Conservation (phyloP, 2,329 filamentous ascomycete genomes). For the Colletotrichum musae region DNA sequence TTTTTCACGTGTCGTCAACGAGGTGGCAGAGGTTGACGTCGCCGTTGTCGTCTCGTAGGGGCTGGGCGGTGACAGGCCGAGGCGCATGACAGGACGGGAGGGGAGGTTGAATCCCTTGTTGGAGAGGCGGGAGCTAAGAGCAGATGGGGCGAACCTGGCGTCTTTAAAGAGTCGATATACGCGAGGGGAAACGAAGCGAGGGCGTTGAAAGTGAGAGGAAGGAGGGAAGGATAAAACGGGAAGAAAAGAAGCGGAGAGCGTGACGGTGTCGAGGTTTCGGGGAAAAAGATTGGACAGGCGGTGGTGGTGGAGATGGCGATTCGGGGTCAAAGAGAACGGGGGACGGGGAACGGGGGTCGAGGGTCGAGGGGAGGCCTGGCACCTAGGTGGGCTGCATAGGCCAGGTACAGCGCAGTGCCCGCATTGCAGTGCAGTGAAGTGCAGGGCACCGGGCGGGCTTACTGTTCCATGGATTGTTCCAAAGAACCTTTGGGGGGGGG, state of each 20-base stretch:
- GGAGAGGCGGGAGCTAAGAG: slow-evolving; percentile 21
- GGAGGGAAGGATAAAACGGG: not conserved
- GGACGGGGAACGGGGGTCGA: not conserved
- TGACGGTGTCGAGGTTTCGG: slow-evolving; percentile 30
- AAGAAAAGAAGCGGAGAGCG: slow-evolving; percentile 7
- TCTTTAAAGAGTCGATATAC: slow-evolving; percentile 14
- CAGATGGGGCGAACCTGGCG: slow-evolving; percentile 14
- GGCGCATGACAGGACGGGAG: slow-evolving; percentile 27
- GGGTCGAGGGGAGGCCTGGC: slow-evolving; percentile 2
- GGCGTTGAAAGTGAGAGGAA: not conserved
- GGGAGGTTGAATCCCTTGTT: slow-evolving; percentile 11
- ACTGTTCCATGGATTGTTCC: no score
- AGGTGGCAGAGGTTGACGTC: slow-evolving; percentile 19
- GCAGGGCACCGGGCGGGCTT: no score
- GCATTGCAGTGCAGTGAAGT: no score
- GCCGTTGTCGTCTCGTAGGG: slow-evolving; percentile 20
- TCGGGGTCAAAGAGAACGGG: slow-evolving; percentile 24
- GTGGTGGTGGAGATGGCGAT: slow-evolving; percentile 33
- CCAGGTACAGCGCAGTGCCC: no score
- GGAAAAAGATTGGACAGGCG: slow-evolving; percentile 25
- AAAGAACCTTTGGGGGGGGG: no score
- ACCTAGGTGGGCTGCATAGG: not conserved
- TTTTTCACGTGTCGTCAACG: slow-evolving; percentile 33
- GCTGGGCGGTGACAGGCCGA: slow-evolving; percentile 12
- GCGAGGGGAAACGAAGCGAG: slow-evolving; percentile 11